Evolutionary conservation across 331 rosid species (phyloP), one percentile per base, ranked within the genome.

Genomic region (Acacia pycnantha): DNA sequence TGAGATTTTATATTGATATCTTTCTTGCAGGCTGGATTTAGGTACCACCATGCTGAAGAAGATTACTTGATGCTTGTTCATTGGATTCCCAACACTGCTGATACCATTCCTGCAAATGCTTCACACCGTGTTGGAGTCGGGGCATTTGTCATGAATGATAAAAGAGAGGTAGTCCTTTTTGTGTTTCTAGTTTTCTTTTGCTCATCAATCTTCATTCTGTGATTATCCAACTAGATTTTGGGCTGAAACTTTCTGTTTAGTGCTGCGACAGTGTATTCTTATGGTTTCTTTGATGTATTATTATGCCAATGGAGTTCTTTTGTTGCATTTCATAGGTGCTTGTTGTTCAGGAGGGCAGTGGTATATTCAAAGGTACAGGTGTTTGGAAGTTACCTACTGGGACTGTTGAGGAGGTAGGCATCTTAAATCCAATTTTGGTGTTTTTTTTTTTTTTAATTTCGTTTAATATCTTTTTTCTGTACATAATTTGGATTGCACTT

Each of bases 381-480:
- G 16, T 91, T 41, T 95, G 98, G 98, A 93, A 95, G 82, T 50
- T 93, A 79, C 99, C 99, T 13, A 92, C 98, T 59, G 98, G 99
- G 50, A 89, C 79, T 50, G 91, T 89, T 56, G 83, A 90, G 73
- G 97, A 92, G 83, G 99, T 93, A 78, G 88, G 85, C 58, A 66
- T 77, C 76, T n/a, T 41, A n/a, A 41, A 43, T 4, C 40, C 21
- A 82, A 27, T 4, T 12, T 73, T 73, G 6, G 78, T 22, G 6
- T 40, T 11, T 37, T 64, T 11, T 37, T 64, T 15, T 26, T 72
- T 58, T 33, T 4, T 35, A 4, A 4, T 1, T 15, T 64, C 19
- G 1, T 2, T 58, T 11, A 22, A n/a, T 4, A n/a, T 22, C 31
- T 35, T n/a, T 73, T 83, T 43, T 35, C 24, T 5, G 40, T 82